Conservation (phyloP, 164 flowering plant genomes). For the Umbellularia californica region DNA sequence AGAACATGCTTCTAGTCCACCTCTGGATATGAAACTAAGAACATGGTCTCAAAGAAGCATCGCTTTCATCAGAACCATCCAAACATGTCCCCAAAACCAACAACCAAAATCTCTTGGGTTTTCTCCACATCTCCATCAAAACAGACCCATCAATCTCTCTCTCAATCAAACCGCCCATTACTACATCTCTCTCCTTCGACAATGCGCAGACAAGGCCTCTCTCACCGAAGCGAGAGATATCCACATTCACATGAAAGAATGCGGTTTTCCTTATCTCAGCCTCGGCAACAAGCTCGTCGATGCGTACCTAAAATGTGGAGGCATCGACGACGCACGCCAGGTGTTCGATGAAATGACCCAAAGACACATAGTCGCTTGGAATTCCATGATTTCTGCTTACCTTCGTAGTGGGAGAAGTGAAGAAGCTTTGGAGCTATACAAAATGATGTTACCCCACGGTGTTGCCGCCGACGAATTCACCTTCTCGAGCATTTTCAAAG, state of each 20-base stretch:
- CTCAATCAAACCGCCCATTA: slow-evolving; percentile 5
- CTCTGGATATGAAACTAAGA: neutral
- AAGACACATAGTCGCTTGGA: slow-evolving; percentile 44
- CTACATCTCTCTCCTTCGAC: slow-evolving; percentile 27
- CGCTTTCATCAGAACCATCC: slow-evolving; percentile 7
- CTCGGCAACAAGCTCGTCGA: slow-evolving; percentile 38
- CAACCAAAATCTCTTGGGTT: neutral
- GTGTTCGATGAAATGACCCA: slow-evolving; percentile 51
- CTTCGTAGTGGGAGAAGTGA: slow-evolving; percentile 16
- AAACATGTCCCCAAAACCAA: neutral
- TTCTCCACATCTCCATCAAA: slow-evolving; percentile 1
- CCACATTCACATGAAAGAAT: slow-evolving; percentile 32
- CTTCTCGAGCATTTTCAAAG: slow-evolving; percentile 40
- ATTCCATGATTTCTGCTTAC: slow-evolving; percentile 44
- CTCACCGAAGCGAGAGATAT: slow-evolving; percentile 16
- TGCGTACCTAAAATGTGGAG: slow-evolving; percentile 33
- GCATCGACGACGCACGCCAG: slow-evolving; percentile 29
- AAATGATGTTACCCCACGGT: slow-evolving; percentile 32
- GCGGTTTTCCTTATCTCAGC: slow-evolving; percentile 28
- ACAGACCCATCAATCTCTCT: neutral
- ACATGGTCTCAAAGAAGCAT: neutral
- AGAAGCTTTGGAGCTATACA: slow-evolving; percentile 37
- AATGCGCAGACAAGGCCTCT: slow-evolving; percentile 28
- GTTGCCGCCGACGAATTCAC: slow-evolving; percentile 43
- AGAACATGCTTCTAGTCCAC: neutral